phyloP scores from a whole-genome alignment of 2,329 filamentous ascomycete genomes.

The Cadophora sp. region DNA sequence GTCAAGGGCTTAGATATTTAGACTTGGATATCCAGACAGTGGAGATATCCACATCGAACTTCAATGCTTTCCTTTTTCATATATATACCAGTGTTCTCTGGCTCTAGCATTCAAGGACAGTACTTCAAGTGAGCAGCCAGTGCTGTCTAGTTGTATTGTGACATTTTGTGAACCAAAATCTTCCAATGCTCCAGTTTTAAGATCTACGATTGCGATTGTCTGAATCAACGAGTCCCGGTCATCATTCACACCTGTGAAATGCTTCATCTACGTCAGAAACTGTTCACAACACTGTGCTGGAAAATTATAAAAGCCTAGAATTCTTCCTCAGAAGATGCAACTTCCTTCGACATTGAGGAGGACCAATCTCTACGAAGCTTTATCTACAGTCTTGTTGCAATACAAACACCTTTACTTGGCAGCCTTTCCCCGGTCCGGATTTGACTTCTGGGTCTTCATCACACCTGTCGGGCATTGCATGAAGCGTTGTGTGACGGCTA shows the following conservation, averaged over 20 bases:
- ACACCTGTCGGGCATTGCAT: too few species aligned
- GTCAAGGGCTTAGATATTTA: slow-evolving; percentile 69
- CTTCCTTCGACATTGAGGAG: not conserved
- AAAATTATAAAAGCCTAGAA: not conserved
- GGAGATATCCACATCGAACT: not conserved
- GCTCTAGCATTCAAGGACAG: too few species aligned
- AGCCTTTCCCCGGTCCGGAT: too few species aligned
- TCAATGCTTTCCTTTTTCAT: not conserved
- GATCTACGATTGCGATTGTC: too few species aligned
- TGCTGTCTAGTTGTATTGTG: too few species aligned
- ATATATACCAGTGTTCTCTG: not conserved
- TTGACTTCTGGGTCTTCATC: too few species aligned
- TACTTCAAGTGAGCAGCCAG: too few species aligned
- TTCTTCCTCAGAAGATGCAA: not conserved
- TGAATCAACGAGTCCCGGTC: too few species aligned
- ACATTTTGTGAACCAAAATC: not conserved
- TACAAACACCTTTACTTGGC: not conserved
- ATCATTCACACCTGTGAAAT: too few species aligned
- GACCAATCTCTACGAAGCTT: too few species aligned
- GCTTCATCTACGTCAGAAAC: not conserved
- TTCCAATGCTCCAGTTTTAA: not conserved
- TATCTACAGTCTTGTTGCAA: not conserved
- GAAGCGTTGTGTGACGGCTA: too few species aligned
- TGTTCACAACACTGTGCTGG: not conserved
- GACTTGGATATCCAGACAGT: slow-evolving; percentile 22